Evolutionary conservation across 352 stramenopile genomes (phyloP).

Genomic region (Phytophthora nicotianae): DNA sequence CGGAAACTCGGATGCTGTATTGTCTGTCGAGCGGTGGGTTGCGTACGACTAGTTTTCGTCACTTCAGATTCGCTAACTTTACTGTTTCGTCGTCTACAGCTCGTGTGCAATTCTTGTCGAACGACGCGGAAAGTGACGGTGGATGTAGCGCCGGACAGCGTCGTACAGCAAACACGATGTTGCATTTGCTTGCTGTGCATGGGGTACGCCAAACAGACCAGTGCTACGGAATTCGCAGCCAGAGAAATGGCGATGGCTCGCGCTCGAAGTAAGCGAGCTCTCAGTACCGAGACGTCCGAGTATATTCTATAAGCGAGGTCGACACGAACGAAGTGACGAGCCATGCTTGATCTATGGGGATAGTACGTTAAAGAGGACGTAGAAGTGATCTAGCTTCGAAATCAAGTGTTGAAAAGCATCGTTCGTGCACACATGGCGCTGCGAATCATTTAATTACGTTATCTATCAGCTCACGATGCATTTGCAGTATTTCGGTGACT

Average conservation of each 20-base stretch:
- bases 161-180: constrained; percentile 37
- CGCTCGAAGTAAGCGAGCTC: constrained; percentile 28
- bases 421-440: too few species aligned
- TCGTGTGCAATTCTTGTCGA: constrained; percentile 47
- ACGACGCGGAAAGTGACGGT: constrained; percentile 45
- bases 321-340: constrained; percentile 11
- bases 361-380: neutral
- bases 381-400: neutral
- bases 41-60: neutral
- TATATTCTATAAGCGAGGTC: constrained; percentile 28
- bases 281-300: constrained; percentile 29
- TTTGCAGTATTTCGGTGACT: too few species aligned
- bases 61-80: neutral
- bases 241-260: constrained; percentile 34
- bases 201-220: constrained; percentile 39
- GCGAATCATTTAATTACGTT: too few species aligned
- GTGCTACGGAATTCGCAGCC: constrained; percentile 31
- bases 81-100: constrained; percentile 16
- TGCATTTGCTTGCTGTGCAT: constrained; percentile 48
- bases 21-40: constrained; percentile 42
- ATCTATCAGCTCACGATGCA: too few species aligned
- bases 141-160: constrained; percentile 28
- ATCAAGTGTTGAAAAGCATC: neutral
- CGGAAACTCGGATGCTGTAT: constrained; percentile 40
- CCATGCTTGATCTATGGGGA: constrained; percentile 2